Conservation (phyloP, 2,329 filamentous ascomycete species). For the Aureobasidium sp. region DNA sequence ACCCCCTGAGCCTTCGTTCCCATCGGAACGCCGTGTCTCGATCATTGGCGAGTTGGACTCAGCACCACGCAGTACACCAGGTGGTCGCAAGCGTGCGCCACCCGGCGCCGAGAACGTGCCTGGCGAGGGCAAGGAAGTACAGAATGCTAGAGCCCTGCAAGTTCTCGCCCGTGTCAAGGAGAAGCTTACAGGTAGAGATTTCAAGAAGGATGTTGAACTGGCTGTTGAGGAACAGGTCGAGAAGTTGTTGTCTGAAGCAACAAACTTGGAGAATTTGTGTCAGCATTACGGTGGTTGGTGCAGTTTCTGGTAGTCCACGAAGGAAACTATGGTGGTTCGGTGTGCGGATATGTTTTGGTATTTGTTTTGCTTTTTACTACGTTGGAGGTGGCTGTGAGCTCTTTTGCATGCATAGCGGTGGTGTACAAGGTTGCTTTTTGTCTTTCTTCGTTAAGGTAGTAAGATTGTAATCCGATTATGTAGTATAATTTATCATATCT, state of each 20-base stretch:
- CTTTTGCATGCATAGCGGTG: slow-evolving; percentile 4
- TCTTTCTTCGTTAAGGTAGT: neutral
- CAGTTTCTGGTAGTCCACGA: slow-evolving; percentile 72
- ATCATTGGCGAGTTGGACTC: slow-evolving; percentile 39
- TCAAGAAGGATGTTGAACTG: slow-evolving; percentile 77
- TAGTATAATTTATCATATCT: neutral
- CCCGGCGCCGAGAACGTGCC: neutral
- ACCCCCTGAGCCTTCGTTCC: slow-evolving; percentile 51
- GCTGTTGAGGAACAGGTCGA: slow-evolving; percentile 83
- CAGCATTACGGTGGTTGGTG: slow-evolving; percentile 99
- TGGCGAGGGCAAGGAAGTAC: slow-evolving; percentile 56
- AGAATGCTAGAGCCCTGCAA: slow-evolving; percentile 87
- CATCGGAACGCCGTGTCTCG: slow-evolving; percentile 51
- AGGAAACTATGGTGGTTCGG: neutral
- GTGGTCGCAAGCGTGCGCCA: slow-evolving; percentile 2
- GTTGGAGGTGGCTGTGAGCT: neutral
- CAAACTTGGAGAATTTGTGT: slow-evolving; percentile 92
- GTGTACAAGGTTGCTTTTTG: neutral
- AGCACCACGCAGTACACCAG: neutral
- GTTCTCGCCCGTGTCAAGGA: slow-evolving; percentile 87
- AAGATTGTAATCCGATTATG: neutral
- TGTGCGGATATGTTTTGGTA: neutral
- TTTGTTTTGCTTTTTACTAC: neutral
- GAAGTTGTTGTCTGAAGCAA: slow-evolving; percentile 89
- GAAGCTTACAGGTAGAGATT: slow-evolving; percentile 91